These are phyloP conservation scores for Mortierella claussenii DNA, from an alignment of 192 early-diverging fungal genomes.

Conservation along the genomic window DNA sequence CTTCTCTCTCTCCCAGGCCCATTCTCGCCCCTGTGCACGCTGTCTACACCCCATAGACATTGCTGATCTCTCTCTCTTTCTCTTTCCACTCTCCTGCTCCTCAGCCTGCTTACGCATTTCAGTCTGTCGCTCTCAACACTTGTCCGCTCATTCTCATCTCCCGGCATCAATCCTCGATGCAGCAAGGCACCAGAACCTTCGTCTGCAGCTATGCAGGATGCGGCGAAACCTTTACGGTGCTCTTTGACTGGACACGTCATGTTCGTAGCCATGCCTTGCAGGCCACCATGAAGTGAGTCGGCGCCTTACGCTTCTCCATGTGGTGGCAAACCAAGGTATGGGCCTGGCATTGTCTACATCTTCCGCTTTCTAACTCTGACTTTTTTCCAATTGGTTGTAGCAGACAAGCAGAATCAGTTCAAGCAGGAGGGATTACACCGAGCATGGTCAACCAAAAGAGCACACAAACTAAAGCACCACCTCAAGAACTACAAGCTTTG, in stretches of 20 bases:
- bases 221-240: constrained; percentile 8
- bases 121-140: too few species aligned
- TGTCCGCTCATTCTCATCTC: too few species aligned
- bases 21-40: too few species aligned
- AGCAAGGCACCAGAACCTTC: background rate
- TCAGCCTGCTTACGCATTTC: too few species aligned
- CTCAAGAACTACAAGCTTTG: too few species aligned
- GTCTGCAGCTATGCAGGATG: background rate
- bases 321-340: too few species aligned
- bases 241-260: constrained; percentile 28
- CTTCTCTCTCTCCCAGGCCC: too few species aligned
- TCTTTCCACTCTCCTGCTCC: too few species aligned
- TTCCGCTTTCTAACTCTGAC: background rate
- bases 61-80: too few species aligned
- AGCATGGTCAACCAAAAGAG: background rate
- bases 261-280: constrained; percentile 16
- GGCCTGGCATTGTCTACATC: too few species aligned
- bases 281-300: constrained; percentile 1
- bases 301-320: background rate
- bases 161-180: too few species aligned
- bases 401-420: background rate
- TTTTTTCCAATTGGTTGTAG: background rate
- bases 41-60: too few species aligned
- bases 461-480: background rate
- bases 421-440: background rate